Evolutionary conservation across 2,329 filamentous ascomycete species (phyloP).

Genomic region (Ascochyta lentis): DNA sequence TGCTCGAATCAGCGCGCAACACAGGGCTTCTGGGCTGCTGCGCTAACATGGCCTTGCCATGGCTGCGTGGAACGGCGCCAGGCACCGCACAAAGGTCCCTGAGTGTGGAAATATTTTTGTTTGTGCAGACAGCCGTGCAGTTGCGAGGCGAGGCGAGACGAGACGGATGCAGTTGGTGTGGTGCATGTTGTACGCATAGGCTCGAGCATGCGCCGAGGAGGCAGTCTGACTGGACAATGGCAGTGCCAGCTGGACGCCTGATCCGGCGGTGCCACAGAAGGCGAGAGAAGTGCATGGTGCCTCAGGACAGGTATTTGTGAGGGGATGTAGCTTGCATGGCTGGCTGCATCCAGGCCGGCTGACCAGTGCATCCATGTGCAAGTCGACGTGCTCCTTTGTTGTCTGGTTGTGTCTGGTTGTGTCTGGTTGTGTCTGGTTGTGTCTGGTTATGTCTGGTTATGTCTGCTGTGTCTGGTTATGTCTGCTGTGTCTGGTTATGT

Average conservation of each 20-base stretch:
- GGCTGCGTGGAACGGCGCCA: slow-evolving; percentile 26
- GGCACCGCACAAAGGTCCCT: slow-evolving; percentile 32
- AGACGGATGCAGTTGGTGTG: neutral
- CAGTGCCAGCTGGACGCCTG: slow-evolving; percentile 9
- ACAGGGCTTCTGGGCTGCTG: slow-evolving; percentile 16
- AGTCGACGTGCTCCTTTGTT: neutral
- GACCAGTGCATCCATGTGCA: slow-evolving; percentile 6
- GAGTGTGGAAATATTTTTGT: neutral
- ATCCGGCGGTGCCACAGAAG: slow-evolving; percentile 6
- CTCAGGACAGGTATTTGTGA: slow-evolving; percentile 24
- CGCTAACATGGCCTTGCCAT: slow-evolving; percentile 23
- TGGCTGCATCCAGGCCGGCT: slow-evolving; percentile 10
- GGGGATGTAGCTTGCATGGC: slow-evolving; percentile 22
- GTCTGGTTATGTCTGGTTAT: too few species aligned
- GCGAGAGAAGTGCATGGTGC: slow-evolving; percentile 21
- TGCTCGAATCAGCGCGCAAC: slow-evolving; percentile 32
- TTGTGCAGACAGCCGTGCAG: too few species aligned
- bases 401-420: neutral
- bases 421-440: too few species aligned
- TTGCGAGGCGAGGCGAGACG: neutral
- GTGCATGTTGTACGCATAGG: neutral
- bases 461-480: too few species aligned
- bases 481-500: too few species aligned
- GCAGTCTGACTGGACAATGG: slow-evolving; percentile 13
- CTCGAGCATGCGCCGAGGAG: slow-evolving; percentile 15